Evolutionary conservation across 192 early-diverging fungal genomes (phyloP), one percentile per base, ranked within the genome.

Genomic region (Umbelopsis sp.): DNA sequence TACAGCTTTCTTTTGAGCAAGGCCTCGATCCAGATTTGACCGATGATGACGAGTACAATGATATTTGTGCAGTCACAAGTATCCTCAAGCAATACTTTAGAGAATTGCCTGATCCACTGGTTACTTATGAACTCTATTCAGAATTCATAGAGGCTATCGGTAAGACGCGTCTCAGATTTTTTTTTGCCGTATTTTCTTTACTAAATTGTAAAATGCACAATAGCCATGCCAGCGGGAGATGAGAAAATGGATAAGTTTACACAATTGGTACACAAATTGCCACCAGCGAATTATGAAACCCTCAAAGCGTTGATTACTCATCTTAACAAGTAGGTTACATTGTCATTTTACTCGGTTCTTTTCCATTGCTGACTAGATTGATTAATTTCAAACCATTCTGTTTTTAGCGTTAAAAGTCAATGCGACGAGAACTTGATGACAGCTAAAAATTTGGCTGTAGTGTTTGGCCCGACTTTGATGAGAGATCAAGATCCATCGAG

Each of bases 381-480:
- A 11, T 55, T 30, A 8, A 22, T 47, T 13, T 16, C 13, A 20
- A 21, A 44, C 67, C 50, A 33, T 68, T 35, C 33, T 61, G 27
- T 44, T 70, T 46, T 13, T 70, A 74, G 87, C 18, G 90, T 98
- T 10, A 80, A 85, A 4, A 58, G 86, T 37, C 68, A 83, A 25
- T 81, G 85, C 41, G 71, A 74, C 41, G 78, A 85, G 25, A 99
- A 99, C 78, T 85, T 93, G 66, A 99, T 99, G 97, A 90, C 87
- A 4, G 77, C 93, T 46, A 93, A 95, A 76, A 99, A 98, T 64
- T 76, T 99, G 61, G 88, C 94, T 22, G 94, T 97, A 44, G 94
- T 99, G 27, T 97, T 99, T 91, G 95, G 91, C 5, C 94, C 94
- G 12, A 96, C 92, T 6, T 73, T 99, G 30, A 74, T 94, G 81